Percentiles rank a stretch among this genome's conserved stretches.
Evolutionary conservation across 352 stramenopile species (phyloP).

Genomic region (Globisporangium cystogenes): DNA sequence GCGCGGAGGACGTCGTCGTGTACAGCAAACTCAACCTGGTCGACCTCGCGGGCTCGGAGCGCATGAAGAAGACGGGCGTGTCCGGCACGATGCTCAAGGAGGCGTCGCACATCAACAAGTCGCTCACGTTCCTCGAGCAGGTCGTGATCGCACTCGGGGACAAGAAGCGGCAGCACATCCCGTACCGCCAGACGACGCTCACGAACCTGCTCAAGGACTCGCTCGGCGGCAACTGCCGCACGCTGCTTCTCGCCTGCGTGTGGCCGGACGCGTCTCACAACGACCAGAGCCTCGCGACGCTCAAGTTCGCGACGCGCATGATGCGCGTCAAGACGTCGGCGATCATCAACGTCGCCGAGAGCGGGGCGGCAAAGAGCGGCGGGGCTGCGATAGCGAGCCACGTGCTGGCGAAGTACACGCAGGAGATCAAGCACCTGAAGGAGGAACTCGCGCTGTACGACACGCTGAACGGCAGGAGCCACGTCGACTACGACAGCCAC

Average conservation of each 20-base stretch:
- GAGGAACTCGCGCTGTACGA: constrained; percentile 62
- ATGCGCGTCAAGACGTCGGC: constrained; percentile 80
- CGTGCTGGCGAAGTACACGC: constrained; percentile 24
- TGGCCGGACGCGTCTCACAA: constrained; percentile 68
- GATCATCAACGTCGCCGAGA: constrained; percentile 50
- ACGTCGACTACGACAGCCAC: constrained; percentile 25
- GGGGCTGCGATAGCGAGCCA: constrained; percentile 13
- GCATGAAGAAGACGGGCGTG: constrained; percentile 79
- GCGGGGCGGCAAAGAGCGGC: not conserved
- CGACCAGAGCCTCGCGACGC: constrained; percentile 87
- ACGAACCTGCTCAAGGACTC: constrained; percentile 90
- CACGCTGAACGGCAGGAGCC: constrained; percentile 37
- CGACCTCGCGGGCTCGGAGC: constrained; percentile 91
- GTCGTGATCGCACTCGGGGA: constrained; percentile 88
- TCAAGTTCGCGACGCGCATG: constrained; percentile 90
- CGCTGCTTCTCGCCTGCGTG: constrained; percentile 83
- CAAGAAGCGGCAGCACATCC: constrained; percentile 87
- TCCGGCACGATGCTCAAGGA: constrained; percentile 45
- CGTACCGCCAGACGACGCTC: constrained; percentile 92
- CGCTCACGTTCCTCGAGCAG: constrained; percentile 75
- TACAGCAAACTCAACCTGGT: constrained; percentile 92
- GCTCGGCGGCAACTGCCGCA: constrained; percentile 74
- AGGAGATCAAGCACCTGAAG: constrained; percentile 49
- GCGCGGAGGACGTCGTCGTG: constrained; percentile 17
- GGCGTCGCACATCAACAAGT: constrained; percentile 66